Conservation (phyloP, 2,329 filamentous ascomycete genomes). For the Colletotrichum paranaense region DNA sequence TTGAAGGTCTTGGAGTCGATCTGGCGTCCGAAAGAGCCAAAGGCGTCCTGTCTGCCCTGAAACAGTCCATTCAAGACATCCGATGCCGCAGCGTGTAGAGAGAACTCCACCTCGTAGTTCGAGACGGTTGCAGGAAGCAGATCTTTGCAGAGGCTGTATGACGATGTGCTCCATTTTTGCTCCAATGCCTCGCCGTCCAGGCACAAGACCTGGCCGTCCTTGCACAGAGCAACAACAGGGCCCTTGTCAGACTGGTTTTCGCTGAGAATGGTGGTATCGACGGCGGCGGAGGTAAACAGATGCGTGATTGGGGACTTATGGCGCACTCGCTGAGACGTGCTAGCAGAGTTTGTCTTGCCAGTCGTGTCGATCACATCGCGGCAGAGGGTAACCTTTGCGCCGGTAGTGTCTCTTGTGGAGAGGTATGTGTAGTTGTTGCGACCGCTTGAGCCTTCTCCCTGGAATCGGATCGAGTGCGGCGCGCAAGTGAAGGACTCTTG, state of each 20-base stretch:
- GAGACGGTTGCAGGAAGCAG: conserved; percentile 46
- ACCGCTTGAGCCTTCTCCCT: conserved; percentile 58
- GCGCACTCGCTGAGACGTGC: conserved; percentile 48
- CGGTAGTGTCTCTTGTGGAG: conserved; percentile 61
- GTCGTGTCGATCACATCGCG: conserved; percentile 65
- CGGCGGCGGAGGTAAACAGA: conserved; percentile 50
- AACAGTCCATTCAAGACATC: conserved; percentile 67
- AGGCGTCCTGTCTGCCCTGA: conserved; percentile 63
- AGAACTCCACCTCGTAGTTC: conserved; percentile 61
- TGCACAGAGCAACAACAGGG: conserved; percentile 66
- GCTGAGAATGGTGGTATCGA: conserved; percentile 22
- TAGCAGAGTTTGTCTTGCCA: conserved; percentile 64
- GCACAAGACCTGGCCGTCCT: conserved; percentile 70
- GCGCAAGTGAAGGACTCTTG: conserved; percentile 73
- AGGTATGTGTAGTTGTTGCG: conserved; percentile 71
- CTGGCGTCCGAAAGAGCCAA: conserved; percentile 62
- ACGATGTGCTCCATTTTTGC: conserved; percentile 58
- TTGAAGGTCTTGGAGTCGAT: conserved; percentile 55
- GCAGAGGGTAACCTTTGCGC: conserved; percentile 68
- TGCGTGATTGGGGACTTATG: conserved; percentile 54
- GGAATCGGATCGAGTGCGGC: conserved; percentile 67
- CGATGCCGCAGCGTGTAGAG: conserved; percentile 54
- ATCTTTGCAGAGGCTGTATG: conserved; percentile 56
- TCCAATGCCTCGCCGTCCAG: conserved; percentile 67
- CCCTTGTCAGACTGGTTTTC: conserved; percentile 35